Percentiles rank a stretch among this genome's conserved stretches.
phyloP scores from a whole-genome alignment of 2,329 filamentous ascomycete genomes.

The Apiospora kogelbergensis region DNA sequence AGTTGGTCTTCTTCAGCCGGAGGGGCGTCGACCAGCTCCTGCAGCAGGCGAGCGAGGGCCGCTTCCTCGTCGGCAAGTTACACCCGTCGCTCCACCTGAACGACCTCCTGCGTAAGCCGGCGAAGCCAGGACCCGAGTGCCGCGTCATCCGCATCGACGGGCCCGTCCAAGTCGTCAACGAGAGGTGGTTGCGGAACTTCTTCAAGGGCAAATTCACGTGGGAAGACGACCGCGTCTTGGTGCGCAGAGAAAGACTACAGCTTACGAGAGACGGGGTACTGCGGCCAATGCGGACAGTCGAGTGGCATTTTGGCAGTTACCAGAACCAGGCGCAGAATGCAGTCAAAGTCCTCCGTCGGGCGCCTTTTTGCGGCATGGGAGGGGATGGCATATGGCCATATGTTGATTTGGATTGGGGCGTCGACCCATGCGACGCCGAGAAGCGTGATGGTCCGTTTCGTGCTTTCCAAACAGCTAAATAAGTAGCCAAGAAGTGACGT shows the following conservation, averaged over 20 bases:
- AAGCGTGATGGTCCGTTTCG: no score
- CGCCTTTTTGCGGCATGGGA: no score
- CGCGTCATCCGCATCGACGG: slow-evolving; percentile 54
- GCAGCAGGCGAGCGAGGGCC: slow-evolving; percentile 39
- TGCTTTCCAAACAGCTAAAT: no score
- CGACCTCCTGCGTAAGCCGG: slow-evolving; percentile 43
- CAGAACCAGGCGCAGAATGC: slow-evolving; percentile 49
- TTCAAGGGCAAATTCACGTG: slow-evolving; percentile 46
- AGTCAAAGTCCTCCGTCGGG: background rate
- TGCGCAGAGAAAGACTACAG: no score
- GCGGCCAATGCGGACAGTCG: slow-evolving; percentile 34
- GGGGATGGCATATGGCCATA: rapidly evolving
- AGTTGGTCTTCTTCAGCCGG: slow-evolving; percentile 49
- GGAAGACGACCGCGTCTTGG: slow-evolving; percentile 44
- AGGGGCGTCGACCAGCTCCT: slow-evolving; percentile 49
- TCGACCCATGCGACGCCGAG: background rate
- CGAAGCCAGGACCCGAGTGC: slow-evolving; percentile 30
- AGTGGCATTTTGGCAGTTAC: slow-evolving; percentile 56
- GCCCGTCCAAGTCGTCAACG: slow-evolving; percentile 42
- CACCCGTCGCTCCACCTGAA: slow-evolving; percentile 44
- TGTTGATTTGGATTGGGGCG: background rate
- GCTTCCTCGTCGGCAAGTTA: slow-evolving; percentile 40
- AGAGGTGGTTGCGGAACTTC: slow-evolving; percentile 35
- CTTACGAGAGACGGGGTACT: no score
- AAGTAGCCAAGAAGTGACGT: slow-evolving; percentile 7